Base-by-base conservation (phyloP, 768 basidiomycete species). In the Xanthoconium stramineum region DNA sequence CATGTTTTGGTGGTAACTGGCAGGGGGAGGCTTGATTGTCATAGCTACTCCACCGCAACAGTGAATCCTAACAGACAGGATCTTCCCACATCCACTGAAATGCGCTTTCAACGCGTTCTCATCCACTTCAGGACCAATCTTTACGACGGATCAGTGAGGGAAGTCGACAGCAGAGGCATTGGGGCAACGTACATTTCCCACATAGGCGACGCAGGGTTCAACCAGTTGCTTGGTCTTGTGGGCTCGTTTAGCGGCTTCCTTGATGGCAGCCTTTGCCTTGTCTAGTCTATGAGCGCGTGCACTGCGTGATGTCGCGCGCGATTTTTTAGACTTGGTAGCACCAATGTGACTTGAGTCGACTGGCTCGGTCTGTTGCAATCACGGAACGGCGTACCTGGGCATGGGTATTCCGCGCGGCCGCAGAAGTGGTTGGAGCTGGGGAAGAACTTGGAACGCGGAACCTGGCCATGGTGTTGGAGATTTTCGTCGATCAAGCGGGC, bases 161-260 rank as follows among this genome's bases (percentile, higher is more conserved):
- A 48, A 45, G 43, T 33, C 12, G 24, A 45, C 44, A 50, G 9
- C 28, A 42, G 47, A 42, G n/a, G n/a, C 5, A 35, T 11, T 10
- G 37, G 7, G 6, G 13, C 12, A 14, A 73, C 83, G 58, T 61
- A 88, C 87, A 64, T 88, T 88, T 39, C 87, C 86, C 19, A 86
- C 81, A 60, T 75, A 87, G 24, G 83, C 75, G 55, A 72, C 74
- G 33, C 66, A 68, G 53, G 65, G 67, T 9, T 61, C 65, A 10
- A 17, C 46, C 20, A 56, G 7, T 7, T 52, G 52, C 19, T 58
- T 62, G 29, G 55, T 47, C 19, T 3, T 57, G 35, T 53, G 50
- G 11, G 10, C 50, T 17, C 62, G 67, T 50, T 60, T 66, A 19
- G 58, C 58, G 11, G 67, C 63, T 2, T 59, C 52, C 14, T 60